A percentile compares a stretch with the other conserved stretches of the same genome.
phyloP scores from a whole-genome alignment of 305 asterid genomes.

The Plantago lanceolata region DNA sequence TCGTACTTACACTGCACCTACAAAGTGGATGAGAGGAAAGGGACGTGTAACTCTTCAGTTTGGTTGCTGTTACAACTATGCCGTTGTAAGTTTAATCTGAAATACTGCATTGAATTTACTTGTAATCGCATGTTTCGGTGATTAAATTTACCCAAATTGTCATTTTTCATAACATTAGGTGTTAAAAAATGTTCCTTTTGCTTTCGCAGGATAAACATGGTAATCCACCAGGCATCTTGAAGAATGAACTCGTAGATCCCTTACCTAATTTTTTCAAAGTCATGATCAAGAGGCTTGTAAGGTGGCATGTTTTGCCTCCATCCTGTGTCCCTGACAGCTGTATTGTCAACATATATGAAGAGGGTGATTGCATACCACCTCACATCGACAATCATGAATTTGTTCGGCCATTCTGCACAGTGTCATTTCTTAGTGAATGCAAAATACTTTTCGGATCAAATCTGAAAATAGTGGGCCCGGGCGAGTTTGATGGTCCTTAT shows the following conservation, averaged over 20 bases:
- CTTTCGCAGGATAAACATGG: conserved; percentile 73
- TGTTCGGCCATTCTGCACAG: conserved; percentile 83
- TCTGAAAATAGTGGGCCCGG: conserved; percentile 62
- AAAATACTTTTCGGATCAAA: conserved; percentile 69
- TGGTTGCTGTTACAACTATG: conserved; percentile 93
- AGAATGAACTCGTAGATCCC: conserved; percentile 64
- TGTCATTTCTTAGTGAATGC: conserved; percentile 88
- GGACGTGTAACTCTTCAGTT: conserved; percentile 91
- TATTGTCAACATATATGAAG: conserved; percentile 81
- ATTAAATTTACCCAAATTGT: neutral
- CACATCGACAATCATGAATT: conserved; percentile 93
- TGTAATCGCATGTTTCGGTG: neutral
- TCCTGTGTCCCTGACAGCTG: conserved; percentile 93
- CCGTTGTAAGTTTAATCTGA: conserved; percentile 41
- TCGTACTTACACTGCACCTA: conserved; percentile 76
- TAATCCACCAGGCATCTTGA: conserved; percentile 83
- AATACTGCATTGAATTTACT: conserved; percentile 17
- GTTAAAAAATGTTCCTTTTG: conserved; percentile 5
- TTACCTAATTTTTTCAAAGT: conserved; percentile 66
- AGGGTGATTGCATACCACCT: conserved; percentile 94
- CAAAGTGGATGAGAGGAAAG: conserved; percentile 93
- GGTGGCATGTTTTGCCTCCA: conserved; percentile 87
- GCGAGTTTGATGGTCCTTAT: conserved; percentile 63
- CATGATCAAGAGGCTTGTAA: conserved; percentile 80
- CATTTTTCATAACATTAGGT: conserved; percentile 3